Conservation (phyloP, 2,329 filamentous ascomycete genomes). For the Amylocarpus encephaloides region DNA sequence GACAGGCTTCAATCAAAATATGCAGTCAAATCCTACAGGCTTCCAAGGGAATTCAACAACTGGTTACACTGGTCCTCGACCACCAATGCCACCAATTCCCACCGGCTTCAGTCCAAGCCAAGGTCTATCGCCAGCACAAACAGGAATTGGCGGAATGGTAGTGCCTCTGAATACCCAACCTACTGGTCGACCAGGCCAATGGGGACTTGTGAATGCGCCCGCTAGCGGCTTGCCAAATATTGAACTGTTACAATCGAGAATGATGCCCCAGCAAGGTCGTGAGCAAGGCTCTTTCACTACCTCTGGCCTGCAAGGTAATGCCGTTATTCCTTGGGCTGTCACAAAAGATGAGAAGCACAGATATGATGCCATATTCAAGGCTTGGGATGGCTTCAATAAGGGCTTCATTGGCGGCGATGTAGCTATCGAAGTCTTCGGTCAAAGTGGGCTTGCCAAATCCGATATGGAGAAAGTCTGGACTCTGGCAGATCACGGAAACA, state of each 20-base stretch:
- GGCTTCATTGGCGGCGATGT: constrained; percentile 88
- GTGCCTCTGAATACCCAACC: constrained; percentile 82
- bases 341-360: constrained; percentile 98
- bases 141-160: constrained; percentile 50
- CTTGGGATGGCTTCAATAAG: constrained; percentile 92
- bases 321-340: constrained; percentile 95
- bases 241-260: constrained; percentile 81
- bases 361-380: constrained; percentile 90
- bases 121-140: constrained; percentile 53
- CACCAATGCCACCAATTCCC: constrained; percentile 78
- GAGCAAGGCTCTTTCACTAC: constrained; percentile 80
- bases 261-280: constrained; percentile 95
- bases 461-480: constrained; percentile 95
- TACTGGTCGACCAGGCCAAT: constrained; percentile 87
- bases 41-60: constrained; percentile 64
- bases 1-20: constrained; percentile 46
- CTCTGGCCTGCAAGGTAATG: constrained; percentile 82
- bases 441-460: constrained; percentile 85
- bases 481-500: constrained; percentile 86
- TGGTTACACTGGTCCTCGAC: constrained; percentile 73
- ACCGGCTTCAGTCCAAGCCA: constrained; percentile 61
- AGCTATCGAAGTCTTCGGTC: constrained; percentile 94
- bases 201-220: constrained; percentile 96
- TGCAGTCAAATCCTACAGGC: constrained; percentile 66
- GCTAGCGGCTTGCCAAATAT: constrained; percentile 87